Base-by-base conservation (phyloP, 2,329 filamentous ascomycete species). In the Botryotinia calthae region DNA sequence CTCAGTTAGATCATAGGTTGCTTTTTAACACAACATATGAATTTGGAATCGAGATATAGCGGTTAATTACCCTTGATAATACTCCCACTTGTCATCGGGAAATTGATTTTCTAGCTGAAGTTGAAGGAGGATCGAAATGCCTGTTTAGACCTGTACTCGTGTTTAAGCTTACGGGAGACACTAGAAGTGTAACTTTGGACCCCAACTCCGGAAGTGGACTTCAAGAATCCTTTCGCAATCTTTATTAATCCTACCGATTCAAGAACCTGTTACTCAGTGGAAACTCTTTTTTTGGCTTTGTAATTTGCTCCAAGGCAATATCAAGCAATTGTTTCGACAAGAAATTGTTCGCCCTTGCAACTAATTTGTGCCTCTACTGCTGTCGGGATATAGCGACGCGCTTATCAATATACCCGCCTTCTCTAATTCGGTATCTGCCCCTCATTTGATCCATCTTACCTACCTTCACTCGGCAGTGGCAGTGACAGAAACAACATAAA, bases 101-200 rank as follows among this genome's bases (percentile, higher is more conserved):
- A 42, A 68, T 68, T 42, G 10, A 31, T 28, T 56, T 31, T 42
- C 51, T 31, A 68, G 65, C 65, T 68, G 65, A 68, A 68, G 16
- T 8, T 22, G 12, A 28, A 44, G 48, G 37, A 31, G 65, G 65
- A 68, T 68, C 34, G 31, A 14, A 68, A 68, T 56, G 65, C 51
- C 10, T 56, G 65, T 22, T 40, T 31, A 10, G 16, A 58, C 54
- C 25, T 67, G n/a, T 70, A 31, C 40, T 44, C 54, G 54, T 44
- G n/a, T 62, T 59, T 25, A 22, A n/a, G 70, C 70, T 72, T 68
- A 72, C 63, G 63, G 70, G 37, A 72, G 54, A 68, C 40, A 28
- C n/a, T 56, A 34, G 18, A 16, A 67, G n/a, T n/a, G 25, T 68
- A 34, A n/a, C 37, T 59, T 48, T 58, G 62, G 70, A 68, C 70